Conservation (phyloP, 139 green algal genomes). For the Tetraselmis chui region DNA sequence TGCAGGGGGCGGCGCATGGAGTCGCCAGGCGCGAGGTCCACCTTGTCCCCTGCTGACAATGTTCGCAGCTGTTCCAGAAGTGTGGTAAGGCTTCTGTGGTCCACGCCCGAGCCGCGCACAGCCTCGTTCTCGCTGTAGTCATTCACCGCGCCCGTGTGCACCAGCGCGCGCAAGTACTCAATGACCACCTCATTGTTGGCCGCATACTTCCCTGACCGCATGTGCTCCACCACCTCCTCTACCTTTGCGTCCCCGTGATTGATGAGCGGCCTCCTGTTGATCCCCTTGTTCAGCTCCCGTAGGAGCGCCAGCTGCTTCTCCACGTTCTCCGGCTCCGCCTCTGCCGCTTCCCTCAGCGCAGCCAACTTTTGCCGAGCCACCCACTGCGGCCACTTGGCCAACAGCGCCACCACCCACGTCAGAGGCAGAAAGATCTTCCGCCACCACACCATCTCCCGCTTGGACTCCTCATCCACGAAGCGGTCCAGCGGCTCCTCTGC, state of each 20-base stretch:
- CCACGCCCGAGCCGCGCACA: slow-evolving; percentile 17
- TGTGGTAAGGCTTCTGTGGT: slow-evolving; percentile 44
- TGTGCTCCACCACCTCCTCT: slow-evolving; percentile 33
- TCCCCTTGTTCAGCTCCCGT: slow-evolving; percentile 31
- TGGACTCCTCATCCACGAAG: background rate
- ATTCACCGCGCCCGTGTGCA: slow-evolving; percentile 52
- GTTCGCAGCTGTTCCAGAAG: slow-evolving; percentile 61
- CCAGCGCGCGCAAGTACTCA: slow-evolving; percentile 85
- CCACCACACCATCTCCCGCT: background rate
- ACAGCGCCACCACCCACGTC: background rate
- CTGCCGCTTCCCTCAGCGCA: slow-evolving; percentile 25
- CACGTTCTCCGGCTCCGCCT: slow-evolving; percentile 33
- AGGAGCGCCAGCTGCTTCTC: slow-evolving; percentile 40
- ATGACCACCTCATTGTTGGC: slow-evolving; percentile 53
- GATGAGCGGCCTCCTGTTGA: background rate
- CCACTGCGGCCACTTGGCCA: slow-evolving; percentile 17
- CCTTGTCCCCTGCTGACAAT: background rate
- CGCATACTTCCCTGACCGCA: slow-evolving; percentile 25
- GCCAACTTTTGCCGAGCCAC: slow-evolving; percentile 32
- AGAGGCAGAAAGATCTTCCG: background rate
- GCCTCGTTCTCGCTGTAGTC: too few species aligned
- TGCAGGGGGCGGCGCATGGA: slow-evolving; percentile 50
- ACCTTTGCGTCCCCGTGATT: slow-evolving; percentile 19
- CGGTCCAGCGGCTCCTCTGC: background rate
- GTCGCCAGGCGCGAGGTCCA: slow-evolving; percentile 11